phyloP scores from a whole-genome alignment of 1,139 yeast genomes.

The Suhomyces bokatorum region DNA sequence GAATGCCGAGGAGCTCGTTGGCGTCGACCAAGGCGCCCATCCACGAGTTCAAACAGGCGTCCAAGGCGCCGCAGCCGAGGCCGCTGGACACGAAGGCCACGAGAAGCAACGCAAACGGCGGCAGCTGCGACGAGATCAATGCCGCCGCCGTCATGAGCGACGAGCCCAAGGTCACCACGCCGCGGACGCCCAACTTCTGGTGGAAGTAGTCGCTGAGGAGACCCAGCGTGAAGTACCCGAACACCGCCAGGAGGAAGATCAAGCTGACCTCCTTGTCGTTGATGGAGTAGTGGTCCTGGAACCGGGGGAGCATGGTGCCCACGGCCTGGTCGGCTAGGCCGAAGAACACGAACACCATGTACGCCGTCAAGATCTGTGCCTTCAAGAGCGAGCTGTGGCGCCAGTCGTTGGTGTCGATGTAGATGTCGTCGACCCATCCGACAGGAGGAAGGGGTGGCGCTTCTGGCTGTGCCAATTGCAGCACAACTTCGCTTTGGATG shows the following conservation, averaged over 20 bases:
- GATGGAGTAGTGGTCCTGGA: slow-evolving; percentile 46
- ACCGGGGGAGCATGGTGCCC: slow-evolving; percentile 54
- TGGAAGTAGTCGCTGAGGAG: slow-evolving; percentile 35
- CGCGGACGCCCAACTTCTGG: slow-evolving; percentile 35
- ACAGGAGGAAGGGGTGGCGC: not conserved
- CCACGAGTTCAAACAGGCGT: slow-evolving; percentile 60
- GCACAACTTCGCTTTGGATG: not conserved
- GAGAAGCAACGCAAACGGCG: slow-evolving; percentile 40
- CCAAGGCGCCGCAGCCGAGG: slow-evolving; percentile 59
- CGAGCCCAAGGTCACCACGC: slow-evolving; percentile 38
- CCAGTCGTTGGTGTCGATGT: slow-evolving; percentile 44
- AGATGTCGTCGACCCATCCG: slow-evolving; percentile 15
- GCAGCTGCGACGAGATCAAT: slow-evolving; percentile 28
- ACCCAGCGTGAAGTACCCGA: slow-evolving; percentile 46
- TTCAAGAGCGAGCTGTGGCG: slow-evolving; percentile 34
- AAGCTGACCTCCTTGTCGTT: slow-evolving; percentile 41
- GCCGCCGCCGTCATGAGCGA: slow-evolving; percentile 33
- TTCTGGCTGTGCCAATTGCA: not conserved
- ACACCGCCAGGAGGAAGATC: slow-evolving; percentile 35
- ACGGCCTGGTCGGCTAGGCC: slow-evolving; percentile 61
- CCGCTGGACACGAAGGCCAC: slow-evolving; percentile 49
- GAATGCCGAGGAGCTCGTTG: slow-evolving; percentile 62
- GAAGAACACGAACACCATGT: slow-evolving; percentile 40
- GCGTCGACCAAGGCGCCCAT: slow-evolving; percentile 57
- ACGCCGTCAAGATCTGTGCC: slow-evolving; percentile 43